Conservation (phyloP, 192 early-diverging fungal species). For the Tieghemiomyces parasiticus region DNA sequence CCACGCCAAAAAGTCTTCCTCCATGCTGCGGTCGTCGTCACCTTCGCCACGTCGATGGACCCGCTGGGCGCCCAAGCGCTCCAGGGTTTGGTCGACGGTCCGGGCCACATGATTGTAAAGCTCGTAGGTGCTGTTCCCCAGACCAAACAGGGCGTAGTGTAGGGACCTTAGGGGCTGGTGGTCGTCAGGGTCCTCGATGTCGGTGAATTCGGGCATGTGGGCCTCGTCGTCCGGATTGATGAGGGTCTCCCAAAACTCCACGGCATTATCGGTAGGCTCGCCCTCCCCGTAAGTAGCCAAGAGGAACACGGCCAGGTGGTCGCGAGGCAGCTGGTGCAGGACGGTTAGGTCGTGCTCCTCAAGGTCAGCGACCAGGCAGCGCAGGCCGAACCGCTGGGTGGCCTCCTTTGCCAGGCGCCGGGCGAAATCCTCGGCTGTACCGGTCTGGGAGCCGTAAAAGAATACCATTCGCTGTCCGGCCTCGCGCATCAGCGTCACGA, state of each 20-base stretch:
- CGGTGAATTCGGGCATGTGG: conserved; percentile 33
- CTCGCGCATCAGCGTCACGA: conserved; percentile 32
- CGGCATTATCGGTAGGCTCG: conserved; percentile 95
- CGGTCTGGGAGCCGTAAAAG: conserved; percentile 97
- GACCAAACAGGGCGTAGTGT: conserved; percentile 28
- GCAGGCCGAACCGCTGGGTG: conserved; percentile 51
- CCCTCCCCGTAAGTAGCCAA: conserved; percentile 95
- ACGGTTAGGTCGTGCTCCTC: conserved; percentile 89
- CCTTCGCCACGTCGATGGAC: conserved; percentile 80
- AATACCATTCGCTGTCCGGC: conserved; percentile 59
- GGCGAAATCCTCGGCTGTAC: conserved; percentile 98
- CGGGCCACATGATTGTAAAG: conserved; percentile 73
- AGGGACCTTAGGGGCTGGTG: conserved; percentile 31
- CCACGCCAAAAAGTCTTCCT: conserved; percentile 95
- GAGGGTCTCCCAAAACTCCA: conserved; percentile 83
- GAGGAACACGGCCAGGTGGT: conserved; percentile 72
- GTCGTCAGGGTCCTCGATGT: conserved; percentile 61
- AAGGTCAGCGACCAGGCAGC: conserved; percentile 64
- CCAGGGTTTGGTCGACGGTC: conserved; percentile 47
- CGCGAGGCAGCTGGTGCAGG: conserved; percentile 48
- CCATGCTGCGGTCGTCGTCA: conserved; percentile 90
- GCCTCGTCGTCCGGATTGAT: conserved; percentile 48
- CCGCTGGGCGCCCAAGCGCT: conserved; percentile 54
- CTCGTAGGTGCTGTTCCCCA: conserved; percentile 38
- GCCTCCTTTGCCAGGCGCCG: conserved; percentile 77